phyloP scores from a whole-genome alignment of 768 basidiomycete species.

The Brasilioporus rufonigricans region DNA sequence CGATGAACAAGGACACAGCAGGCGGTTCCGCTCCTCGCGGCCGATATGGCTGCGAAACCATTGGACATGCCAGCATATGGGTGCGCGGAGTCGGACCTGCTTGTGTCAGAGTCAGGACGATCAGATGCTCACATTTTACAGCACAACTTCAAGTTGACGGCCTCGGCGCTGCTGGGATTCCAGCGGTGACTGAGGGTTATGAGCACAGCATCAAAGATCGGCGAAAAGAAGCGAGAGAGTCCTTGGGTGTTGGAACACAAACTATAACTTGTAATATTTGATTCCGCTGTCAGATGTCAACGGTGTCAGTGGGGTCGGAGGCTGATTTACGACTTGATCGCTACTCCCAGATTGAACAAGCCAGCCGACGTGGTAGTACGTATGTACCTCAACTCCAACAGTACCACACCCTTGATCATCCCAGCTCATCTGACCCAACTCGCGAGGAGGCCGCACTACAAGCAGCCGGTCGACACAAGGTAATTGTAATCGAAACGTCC shows the following conservation, averaged over 20 bases:
- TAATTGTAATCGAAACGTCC: not conserved
- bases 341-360: not conserved
- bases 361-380: not conserved
- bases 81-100: slow-evolving; percentile 8
- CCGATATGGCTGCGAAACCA: slow-evolving; percentile 19
- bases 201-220: slow-evolving; percentile 26
- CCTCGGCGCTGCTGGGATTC: slow-evolving; percentile 8
- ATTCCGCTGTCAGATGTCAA: slow-evolving; percentile 31
- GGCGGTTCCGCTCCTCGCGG: slow-evolving; percentile 28
- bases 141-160: not conserved
- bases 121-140: slow-evolving; percentile 23
- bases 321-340: slow-evolving; percentile 19
- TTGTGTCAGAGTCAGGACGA: slow-evolving; percentile 5
- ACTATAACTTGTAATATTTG: slow-evolving; percentile 19
- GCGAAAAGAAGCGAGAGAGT: slow-evolving; percentile 6
- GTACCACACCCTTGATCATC: not conserved
- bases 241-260: slow-evolving; percentile 9
- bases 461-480: slow-evolving; percentile 26
- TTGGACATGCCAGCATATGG: slow-evolving; percentile 1
- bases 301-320: slow-evolving; percentile 10
- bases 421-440: slow-evolving; percentile 4
- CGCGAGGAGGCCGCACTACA: slow-evolving; percentile 34
- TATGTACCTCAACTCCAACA: not conserved
- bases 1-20: slow-evolving; percentile 23
- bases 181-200: slow-evolving; percentile 17